Conservation (phyloP, 2,329 filamentous ascomycete genomes). For the Trichoderma atrobrunneum region DNA sequence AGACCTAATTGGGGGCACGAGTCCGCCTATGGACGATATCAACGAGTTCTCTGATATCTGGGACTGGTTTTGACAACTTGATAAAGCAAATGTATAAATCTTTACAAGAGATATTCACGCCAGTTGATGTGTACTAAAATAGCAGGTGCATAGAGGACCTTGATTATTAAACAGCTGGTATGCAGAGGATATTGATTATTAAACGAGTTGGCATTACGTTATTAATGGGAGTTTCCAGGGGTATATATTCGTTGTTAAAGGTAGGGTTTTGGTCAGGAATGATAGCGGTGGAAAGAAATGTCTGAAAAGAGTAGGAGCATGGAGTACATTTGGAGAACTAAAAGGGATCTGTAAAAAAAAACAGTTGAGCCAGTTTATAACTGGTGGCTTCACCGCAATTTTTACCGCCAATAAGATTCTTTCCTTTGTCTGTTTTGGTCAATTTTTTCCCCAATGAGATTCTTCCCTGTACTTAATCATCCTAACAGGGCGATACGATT, state of each 20-base stretch:
- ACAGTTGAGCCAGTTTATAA: neutral
- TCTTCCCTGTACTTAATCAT: neutral
- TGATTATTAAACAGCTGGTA: neutral
- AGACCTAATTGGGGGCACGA: neutral
- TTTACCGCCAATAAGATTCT: neutral
- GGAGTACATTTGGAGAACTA: neutral
- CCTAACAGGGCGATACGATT: neutral
- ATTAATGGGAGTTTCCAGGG: neutral
- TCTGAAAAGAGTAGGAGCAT: neutral
- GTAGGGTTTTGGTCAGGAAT: neutral
- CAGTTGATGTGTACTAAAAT: neutral
- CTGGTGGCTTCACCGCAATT: neutral
- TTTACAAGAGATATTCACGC: neutral
- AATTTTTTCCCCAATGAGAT: neutral
- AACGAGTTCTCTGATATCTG: neutral
- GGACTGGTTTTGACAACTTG: neutral
- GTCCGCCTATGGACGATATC: neutral
- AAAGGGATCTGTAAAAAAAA: neutral
- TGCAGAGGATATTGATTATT: neutral
- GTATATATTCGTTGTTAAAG: neutral
- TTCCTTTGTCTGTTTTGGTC: neutral
- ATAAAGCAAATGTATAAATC: neutral
- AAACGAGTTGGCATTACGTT: neutral
- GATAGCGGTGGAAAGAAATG: neutral
- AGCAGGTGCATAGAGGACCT: neutral